Evolutionary conservation across 345 rosid genomes (phyloP).

Genomic region (Acer yangbiense): DNA sequence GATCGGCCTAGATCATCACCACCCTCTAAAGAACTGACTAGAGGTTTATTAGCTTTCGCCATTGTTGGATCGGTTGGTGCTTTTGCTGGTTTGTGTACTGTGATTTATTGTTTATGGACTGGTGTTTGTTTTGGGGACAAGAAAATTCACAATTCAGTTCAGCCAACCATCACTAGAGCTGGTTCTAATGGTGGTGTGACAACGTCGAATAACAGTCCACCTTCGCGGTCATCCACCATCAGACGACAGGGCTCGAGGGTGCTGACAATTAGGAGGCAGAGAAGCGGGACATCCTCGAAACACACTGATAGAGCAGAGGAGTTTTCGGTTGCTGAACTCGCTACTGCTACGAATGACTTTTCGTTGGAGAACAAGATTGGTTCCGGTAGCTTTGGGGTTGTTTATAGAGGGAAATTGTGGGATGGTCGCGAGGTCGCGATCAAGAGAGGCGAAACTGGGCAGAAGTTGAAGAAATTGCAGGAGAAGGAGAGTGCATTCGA

Average conservation of each 20-base stretch:
- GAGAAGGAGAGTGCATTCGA: constrained; percentile 94
- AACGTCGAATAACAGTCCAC: constrained; percentile 52
- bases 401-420: constrained; percentile 65
- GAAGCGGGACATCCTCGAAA: constrained; percentile 94
- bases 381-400: constrained; percentile 86
- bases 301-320: constrained; percentile 82
- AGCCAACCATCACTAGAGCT: constrained; percentile 77
- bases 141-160: constrained; percentile 92
- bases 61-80: constrained; percentile 75
- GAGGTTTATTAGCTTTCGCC: constrained; percentile 69
- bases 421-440: constrained; percentile 91
- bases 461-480: constrained; percentile 67
- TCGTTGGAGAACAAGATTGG: constrained; percentile 82
- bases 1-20: constrained; percentile 29
- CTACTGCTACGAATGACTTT: constrained; percentile 72
- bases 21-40: constrained; percentile 43
- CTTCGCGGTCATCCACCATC: constrained; percentile 65
- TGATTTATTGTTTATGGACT: constrained; percentile 70
- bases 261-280: constrained; percentile 70
- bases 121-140: constrained; percentile 79
- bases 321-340: constrained; percentile 66
- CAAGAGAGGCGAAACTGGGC: constrained; percentile 77
- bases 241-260: constrained; percentile 77
- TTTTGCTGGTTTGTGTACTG: constrained; percentile 58
- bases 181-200: constrained; percentile 46